These are phyloP conservation scores for Aspergillus bridgeri DNA, from an alignment of 495 filamentous ascomycete genomes.

Conservation along the genomic window DNA sequence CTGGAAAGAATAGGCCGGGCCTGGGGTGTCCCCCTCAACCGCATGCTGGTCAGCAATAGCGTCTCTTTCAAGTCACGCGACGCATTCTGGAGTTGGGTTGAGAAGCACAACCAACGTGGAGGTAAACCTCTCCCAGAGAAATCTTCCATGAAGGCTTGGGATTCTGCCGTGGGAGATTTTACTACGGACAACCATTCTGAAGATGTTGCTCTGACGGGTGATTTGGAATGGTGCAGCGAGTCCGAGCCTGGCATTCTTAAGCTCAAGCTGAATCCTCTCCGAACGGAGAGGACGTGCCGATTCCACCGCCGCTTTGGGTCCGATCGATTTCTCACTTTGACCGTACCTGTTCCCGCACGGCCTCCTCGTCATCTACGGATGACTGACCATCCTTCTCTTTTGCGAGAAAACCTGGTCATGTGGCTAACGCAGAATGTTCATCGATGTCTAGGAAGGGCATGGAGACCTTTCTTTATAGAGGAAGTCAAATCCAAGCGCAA, in stretches of 20 bases:
- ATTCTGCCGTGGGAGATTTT: constrained; percentile 33
- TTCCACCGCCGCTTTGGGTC: constrained; percentile 48
- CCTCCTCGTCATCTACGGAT: constrained; percentile 35
- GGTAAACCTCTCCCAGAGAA: constrained; percentile 35
- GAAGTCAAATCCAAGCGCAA: constrained; percentile 38
- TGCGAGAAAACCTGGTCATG: constrained; percentile 33
- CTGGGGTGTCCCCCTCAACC: constrained; percentile 33
- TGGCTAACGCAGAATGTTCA: constrained; percentile 46
- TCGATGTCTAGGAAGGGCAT: constrained; percentile 39
- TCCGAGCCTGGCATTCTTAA: constrained; percentile 38
- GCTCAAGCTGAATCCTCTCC: constrained; percentile 40
- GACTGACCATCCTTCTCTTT: constrained; percentile 19
- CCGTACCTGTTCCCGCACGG: constrained; percentile 34
- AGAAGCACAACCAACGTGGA: constrained; percentile 26
- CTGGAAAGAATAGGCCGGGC: constrained; percentile 36
- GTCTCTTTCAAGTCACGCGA: constrained; percentile 29
- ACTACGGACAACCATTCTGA: constrained; percentile 37
- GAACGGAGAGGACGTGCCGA: constrained; percentile 42
- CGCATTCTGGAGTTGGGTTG: constrained; percentile 40
- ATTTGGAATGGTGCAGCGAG: constrained; percentile 37
- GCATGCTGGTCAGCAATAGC: constrained; percentile 27
- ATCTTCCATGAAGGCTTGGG: constrained; percentile 39
- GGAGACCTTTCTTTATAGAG: constrained; percentile 48
- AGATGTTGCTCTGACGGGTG: constrained; percentile 40
- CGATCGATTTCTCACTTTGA: constrained; percentile 45